Base-by-base conservation (phyloP, 1,139 yeast genomes). In the Groenewaldozyma auringiensis region DNA sequence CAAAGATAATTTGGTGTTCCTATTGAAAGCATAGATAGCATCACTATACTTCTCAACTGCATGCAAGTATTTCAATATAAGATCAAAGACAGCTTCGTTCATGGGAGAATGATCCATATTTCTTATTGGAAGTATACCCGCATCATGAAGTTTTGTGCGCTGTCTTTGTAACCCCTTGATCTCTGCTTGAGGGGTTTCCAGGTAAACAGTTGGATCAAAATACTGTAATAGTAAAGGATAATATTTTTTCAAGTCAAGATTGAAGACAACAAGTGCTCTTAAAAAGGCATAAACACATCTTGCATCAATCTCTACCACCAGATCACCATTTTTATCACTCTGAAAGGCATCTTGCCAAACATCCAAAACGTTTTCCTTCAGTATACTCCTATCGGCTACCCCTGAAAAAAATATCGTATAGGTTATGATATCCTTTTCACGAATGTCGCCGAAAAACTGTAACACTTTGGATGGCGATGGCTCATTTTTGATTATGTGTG, bases 261-360 rank as follows among this genome's bases (percentile, higher is more conserved):
- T 14, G 16, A 20, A 35, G 4, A 14, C 22, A 4, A 35, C 22
- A 4, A 35, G 25, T 18, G 38, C 38, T 35, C 38, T 4, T 18
- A 35, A 20, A 35, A 35, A 35, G 13, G 38, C 38, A 18, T 35
- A 35, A 6, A 20, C 38, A 18, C 38, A 35, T 35, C 38, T 35
- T 4, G 21, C 22, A 18, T 35, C 38, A 35, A 35, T 35, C 14
- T 35, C 25, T 4, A 18, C 21, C 16, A 20, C 22, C 9, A 8
- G 21, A 20, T 18, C n/a, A 13, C 36, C 36, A 6, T 16, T 9
- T 13, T 16, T 32, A 14, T 32, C 36, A 32, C 36, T 32, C 6
- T 35, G 21, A 35, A 35, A 18, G n/a, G 20, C 22, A 18, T 35
- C 22, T 17, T 18, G 21, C 38, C 38, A 35, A 14, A 35, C 22